These are phyloP conservation scores for Microbotryum saponariae DNA, from an alignment of 1,284 basidiomycete genomes.

Conservation along the genomic window DNA sequence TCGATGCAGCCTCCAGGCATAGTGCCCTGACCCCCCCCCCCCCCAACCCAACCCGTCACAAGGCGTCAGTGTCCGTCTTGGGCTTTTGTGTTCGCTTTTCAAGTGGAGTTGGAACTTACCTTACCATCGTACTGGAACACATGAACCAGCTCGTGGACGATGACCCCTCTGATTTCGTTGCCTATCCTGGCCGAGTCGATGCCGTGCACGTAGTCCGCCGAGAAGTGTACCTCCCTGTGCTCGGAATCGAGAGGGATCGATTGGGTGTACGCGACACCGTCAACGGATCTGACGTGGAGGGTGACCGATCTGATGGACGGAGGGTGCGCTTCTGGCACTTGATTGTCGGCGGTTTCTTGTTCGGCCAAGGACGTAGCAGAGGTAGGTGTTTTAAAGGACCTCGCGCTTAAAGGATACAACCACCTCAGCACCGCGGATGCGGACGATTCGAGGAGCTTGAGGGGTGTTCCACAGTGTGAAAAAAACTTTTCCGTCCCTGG, in stretches of 20 bases:
- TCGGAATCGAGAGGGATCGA: slow-evolving; percentile 16
- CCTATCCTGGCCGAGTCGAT: neutral
- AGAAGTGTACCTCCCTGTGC: slow-evolving; percentile 32
- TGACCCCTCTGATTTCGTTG: slow-evolving; percentile 22
- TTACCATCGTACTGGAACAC: slow-evolving; percentile 22
- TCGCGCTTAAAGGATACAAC: slow-evolving; percentile 10
- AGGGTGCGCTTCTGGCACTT: neutral
- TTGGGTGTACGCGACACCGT: slow-evolving; percentile 31
- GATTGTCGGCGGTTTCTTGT: neutral
- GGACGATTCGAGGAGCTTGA: neutral
- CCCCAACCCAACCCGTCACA: no score
- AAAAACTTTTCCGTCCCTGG: slow-evolving; percentile 8
- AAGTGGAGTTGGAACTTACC: no score
- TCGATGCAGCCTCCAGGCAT: slow-evolving; percentile 30
- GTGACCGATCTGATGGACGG: slow-evolving; percentile 16
- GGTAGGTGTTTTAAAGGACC: neutral
- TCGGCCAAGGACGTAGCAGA: neutral
- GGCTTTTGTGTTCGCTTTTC: no score
- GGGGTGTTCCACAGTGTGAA: neutral
- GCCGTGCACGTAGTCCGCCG: slow-evolving; percentile 13
- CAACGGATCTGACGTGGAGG: slow-evolving; percentile 14
- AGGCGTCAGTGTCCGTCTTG: no score
- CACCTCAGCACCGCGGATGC: slow-evolving; percentile 2
- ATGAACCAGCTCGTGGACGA: slow-evolving; percentile 33
- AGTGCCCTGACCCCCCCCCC: slow-evolving; percentile 3